phyloP scores from a whole-genome alignment of 1,284 basidiomycete genomes.

The Stygiomarasmius scandens region DNA sequence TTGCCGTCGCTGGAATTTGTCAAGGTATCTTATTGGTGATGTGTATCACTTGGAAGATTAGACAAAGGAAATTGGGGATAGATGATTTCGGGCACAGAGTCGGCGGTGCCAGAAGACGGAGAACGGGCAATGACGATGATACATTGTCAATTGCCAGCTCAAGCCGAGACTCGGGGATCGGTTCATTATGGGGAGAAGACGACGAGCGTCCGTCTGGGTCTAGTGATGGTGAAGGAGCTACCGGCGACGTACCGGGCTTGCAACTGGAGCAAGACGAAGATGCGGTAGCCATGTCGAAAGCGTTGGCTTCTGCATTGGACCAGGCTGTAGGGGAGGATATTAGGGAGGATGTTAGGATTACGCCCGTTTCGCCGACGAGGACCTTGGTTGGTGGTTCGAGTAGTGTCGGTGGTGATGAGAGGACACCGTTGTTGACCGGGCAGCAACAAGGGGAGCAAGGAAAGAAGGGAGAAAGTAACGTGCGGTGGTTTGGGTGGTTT shows the following conservation, averaged over 20 bases:
- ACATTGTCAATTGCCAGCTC: constrained; percentile 21
- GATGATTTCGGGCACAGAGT: constrained; percentile 90
- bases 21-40: constrained; percentile 82
- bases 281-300: constrained; percentile 22
- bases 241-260: neutral
- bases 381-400: too few relatives aligned
- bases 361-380: constrained; percentile 12
- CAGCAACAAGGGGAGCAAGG: neutral
- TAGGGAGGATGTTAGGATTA: constrained; percentile 14
- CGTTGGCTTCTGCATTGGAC: constrained; percentile 27
- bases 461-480: neutral
- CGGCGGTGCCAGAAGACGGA: neutral
- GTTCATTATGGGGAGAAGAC: constrained; percentile 29
- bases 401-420: constrained; percentile 10
- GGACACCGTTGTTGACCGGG: constrained; percentile 8
- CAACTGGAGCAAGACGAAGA: constrained; percentile 20
- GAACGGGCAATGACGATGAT: constrained; percentile 20
- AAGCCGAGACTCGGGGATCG: constrained; percentile 23
- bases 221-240: constrained; percentile 14
- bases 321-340: constrained; percentile 28
- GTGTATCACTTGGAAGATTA: constrained; percentile 79
- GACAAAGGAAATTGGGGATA: constrained; percentile 77
- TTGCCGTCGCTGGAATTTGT: constrained; percentile 84
- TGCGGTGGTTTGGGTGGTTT: constrained; percentile 1
- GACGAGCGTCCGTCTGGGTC: constrained; percentile 14